phyloP scores from a whole-genome alignment of 441 rosid species.

The Theobroma grandiflorum region DNA sequence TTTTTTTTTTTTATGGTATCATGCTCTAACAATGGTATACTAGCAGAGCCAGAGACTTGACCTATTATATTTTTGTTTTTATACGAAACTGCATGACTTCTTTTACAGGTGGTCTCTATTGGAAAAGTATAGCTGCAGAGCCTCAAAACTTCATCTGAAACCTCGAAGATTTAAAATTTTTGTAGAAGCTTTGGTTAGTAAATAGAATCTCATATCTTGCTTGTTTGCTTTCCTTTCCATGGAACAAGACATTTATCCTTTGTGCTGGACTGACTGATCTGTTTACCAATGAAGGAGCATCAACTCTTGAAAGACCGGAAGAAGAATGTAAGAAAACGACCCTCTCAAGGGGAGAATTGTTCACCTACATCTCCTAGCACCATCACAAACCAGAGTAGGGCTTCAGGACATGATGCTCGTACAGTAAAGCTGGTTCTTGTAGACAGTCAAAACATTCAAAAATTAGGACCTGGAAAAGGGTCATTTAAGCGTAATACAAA shows the following conservation, averaged over 20 bases:
- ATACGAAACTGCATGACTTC: conserved; percentile 13
- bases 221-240: conserved; percentile 21
- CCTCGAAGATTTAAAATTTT: conserved; percentile 96
- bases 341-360: conserved; percentile 74
- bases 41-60: not conserved
- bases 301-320: conserved; percentile 96
- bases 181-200: conserved; percentile 95
- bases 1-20: conserved; percentile 13
- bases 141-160: conserved; percentile 97
- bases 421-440: conserved; percentile 74
- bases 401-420: conserved; percentile 69
- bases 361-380: conserved; percentile 62
- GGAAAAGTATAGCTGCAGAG: conserved; percentile 98
- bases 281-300: conserved; percentile 72
- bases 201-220: conserved; percentile 21
- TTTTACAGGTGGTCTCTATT: conserved; percentile 95
- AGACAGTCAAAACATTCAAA: conserved; percentile 83
- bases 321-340: conserved; percentile 77
- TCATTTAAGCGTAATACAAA: conserved; percentile 69
- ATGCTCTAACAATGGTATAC: not conserved
- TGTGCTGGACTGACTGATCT: conserved; percentile 38
- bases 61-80: conserved; percentile 3
- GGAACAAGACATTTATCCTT: conserved; percentile 30
- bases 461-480: conserved; percentile 76
- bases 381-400: conserved; percentile 64